A percentile compares a stretch with the other conserved stretches of the same genome.
Evolutionary conservation across 257 asterid species (phyloP).

Genomic region (Mentha longifolia): DNA sequence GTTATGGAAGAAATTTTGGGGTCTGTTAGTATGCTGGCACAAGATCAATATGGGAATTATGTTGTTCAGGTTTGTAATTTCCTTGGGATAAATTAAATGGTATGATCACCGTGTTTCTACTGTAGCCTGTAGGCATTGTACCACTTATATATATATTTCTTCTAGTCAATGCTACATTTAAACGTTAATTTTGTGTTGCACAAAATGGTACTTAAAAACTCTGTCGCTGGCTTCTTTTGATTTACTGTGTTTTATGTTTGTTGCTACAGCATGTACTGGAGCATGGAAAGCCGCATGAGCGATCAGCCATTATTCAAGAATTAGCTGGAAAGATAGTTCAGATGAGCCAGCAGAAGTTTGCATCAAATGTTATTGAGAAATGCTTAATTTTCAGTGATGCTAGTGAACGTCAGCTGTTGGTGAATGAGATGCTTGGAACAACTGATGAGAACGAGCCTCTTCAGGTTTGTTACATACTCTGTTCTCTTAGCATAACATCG

Average conservation of each 20-base stretch:
- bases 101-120: neutral
- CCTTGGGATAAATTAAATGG: neutral
- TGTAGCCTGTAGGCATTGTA: neutral
- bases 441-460: constrained; percentile 98
- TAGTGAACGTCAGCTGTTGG: constrained; percentile 75
- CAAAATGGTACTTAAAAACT: neutral
- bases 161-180: neutral
- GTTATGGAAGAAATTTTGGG: constrained; percentile 94
- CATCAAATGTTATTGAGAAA: constrained; percentile 95
- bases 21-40: constrained; percentile 90
- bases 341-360: constrained; percentile 99
- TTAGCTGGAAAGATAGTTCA: constrained; percentile 91
- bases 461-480: constrained; percentile 58
- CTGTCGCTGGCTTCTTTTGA: neutral
- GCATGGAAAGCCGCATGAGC: constrained; percentile 94
- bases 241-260: neutral
- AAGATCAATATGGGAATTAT: constrained; percentile 97
- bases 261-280: constrained; percentile 75
- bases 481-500: neutral
- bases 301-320: constrained; percentile 80
- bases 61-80: constrained; percentile 78
- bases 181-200: neutral
- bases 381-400: constrained; percentile 87
- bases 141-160: neutral
- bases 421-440: constrained; percentile 97